Base-by-base conservation (phyloP, 2,329 filamentous ascomycete genomes). In the Pseudogymnoascus sp. region DNA sequence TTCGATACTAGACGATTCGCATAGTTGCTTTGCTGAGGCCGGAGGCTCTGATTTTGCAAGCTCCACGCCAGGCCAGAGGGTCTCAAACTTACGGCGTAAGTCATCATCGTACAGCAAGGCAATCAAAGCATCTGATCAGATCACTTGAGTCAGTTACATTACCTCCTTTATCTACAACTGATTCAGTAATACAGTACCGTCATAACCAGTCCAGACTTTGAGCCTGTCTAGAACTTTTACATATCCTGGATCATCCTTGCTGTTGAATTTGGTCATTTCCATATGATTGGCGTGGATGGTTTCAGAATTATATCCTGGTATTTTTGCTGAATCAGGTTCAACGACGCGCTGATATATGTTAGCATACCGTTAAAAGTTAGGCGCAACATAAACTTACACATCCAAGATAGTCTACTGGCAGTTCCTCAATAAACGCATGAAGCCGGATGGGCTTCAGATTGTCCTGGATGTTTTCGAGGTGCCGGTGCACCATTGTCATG, bases 381-480 rank as follows among this genome's bases (percentile, higher is more conserved):
- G n/a, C 4, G 27, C 4, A 31, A 15, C 21, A 39, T 13, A 10
- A 21, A 60, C 55, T n/a, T 38, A 65, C 63, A 41, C 60, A 61
- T 7, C 69, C 69, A 39, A 70, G 35, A 2, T 13, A 59, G 12
- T 64, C 61, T 15, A 73, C 15, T 6, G 71, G 70, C 10, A 75
- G 65, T 63, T 75, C 72, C 66, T 76, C 73, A 33, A 69, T 74
- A 64, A 76, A 76, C 63, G 74, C 74, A 8, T 68, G 69, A 13
- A 75, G 65, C 36, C 73, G 65, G 7, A 73, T 58, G 13, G 33
- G 35, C 8, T 64, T 51, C 6, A 65, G 61, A 1, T 7, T 62
- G 33, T 70, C 59, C 2, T 61, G 65, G 4, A 25, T 13, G 7
- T 51, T n/a, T 51, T 1, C 21, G 3, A 48, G 42, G 6, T n/a